These are phyloP conservation scores for Shiraia sp. DNA, from an alignment of 2,329 filamentous ascomycete species.

Conservation along the genomic window DNA sequence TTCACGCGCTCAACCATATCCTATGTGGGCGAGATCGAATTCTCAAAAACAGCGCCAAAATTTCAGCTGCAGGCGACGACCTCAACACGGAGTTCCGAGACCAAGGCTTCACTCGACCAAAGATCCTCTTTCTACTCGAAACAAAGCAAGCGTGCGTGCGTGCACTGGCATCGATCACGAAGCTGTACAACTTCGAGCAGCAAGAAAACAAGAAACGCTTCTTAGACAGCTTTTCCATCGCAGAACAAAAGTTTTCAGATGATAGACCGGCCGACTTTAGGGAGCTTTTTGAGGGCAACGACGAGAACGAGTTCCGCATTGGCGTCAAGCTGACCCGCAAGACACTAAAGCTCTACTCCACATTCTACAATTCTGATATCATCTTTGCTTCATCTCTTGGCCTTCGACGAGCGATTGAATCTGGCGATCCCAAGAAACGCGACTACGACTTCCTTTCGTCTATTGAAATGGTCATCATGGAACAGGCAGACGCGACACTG, in stretches of 20 bases:
- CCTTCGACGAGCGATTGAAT: constrained; percentile 85
- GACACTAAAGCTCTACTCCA: constrained; percentile 90
- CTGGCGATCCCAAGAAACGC: constrained; percentile 66
- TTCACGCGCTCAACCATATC: constrained; percentile 90
- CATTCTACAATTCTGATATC: constrained; percentile 96
- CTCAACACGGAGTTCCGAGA: constrained; percentile 76
- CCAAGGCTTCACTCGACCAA: constrained; percentile 93
- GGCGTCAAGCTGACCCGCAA: constrained; percentile 98
- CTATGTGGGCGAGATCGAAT: constrained; percentile 91
- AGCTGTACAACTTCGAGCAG: constrained; percentile 79
- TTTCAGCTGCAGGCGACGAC: constrained; percentile 67
- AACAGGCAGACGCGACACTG: constrained; percentile 88
- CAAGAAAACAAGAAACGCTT: constrained; percentile 96
- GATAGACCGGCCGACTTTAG: constrained; percentile 85
- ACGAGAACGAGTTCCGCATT: constrained; percentile 95
- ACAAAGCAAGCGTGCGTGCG: constrained; percentile 84
- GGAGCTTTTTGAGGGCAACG: constrained; percentile 89
- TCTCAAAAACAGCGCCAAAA: constrained; percentile 85
- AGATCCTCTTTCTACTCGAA: constrained; percentile 86
- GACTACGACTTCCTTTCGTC: constrained; percentile 93
- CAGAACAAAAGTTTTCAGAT: constrained; percentile 68
- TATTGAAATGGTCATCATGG: constrained; percentile 85
- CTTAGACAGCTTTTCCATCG: constrained; percentile 76
- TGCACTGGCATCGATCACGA: constrained; percentile 75
- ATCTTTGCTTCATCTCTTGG: constrained; percentile 90